Percentiles rank a stretch among this genome's conserved stretches.
Evolutionary conservation across 768 basidiomycete species (phyloP).

Genomic region (Hydnomerulius pinastri): DNA sequence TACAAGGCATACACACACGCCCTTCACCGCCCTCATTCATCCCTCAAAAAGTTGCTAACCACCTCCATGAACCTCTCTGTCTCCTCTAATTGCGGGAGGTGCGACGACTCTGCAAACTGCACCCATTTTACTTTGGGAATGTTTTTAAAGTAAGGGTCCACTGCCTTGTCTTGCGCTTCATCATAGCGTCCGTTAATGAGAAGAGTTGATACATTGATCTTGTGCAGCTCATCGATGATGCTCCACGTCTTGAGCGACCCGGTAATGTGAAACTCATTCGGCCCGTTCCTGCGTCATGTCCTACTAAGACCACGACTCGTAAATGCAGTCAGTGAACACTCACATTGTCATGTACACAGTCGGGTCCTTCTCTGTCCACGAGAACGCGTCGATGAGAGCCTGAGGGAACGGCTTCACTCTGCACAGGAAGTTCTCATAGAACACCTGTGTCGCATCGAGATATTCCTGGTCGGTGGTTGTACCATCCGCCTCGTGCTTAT

Average conservation of each 20-base stretch:
- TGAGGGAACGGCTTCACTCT: constrained; percentile 46
- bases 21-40: constrained; percentile 2
- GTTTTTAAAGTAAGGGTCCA: constrained; percentile 35
- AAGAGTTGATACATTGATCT: constrained; percentile 35
- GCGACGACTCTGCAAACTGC: constrained; percentile 38
- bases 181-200: constrained; percentile 41
- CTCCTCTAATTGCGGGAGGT: constrained; percentile 40
- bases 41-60: constrained; percentile 32
- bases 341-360: constrained; percentile 53
- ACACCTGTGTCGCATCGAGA: constrained; percentile 40
- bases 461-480: constrained; percentile 49
- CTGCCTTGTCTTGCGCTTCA: constrained; percentile 33
- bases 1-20: too few relatives aligned
- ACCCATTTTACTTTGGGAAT: constrained; percentile 39
- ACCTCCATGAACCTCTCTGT: constrained; percentile 35
- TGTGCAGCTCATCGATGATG: constrained; percentile 34
- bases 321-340: constrained; percentile 8
- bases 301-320: constrained; percentile 1
- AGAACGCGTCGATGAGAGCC: constrained; percentile 35
- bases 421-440: constrained; percentile 46
- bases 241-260: constrained; percentile 38
- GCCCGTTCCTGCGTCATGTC: constrained; percentile 36
- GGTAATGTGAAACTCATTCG: constrained; percentile 37
- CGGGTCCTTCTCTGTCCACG: constrained; percentile 41
- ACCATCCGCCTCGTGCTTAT: constrained; percentile 46